Evolutionary conservation across 495 filamentous ascomycete genomes (phyloP).

Genomic region (Neurospora sp.): DNA sequence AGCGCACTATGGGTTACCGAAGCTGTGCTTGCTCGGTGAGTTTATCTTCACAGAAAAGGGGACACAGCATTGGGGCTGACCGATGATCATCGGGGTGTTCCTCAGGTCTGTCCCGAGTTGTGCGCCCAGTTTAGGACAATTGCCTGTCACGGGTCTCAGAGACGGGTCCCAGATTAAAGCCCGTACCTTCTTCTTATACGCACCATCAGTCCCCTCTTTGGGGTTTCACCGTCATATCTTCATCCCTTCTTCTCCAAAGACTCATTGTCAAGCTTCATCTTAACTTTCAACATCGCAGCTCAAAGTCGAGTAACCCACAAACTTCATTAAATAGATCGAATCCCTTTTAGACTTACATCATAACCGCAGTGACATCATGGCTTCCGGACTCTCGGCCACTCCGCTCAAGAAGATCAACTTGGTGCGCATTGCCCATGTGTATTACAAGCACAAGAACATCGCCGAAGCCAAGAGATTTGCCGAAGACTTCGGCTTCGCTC

Average conservation of each 20-base stretch:
- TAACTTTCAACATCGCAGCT: neutral
- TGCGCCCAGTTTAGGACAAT: neutral
- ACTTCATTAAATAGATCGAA: neutral
- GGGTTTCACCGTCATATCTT: neutral
- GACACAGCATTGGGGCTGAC: neutral
- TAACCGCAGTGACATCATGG: slow-evolving; percentile 11
- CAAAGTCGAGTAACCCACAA: neutral
- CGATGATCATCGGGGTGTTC: neutral
- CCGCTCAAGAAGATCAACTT: slow-evolving; percentile 39
- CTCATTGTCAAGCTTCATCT: neutral
- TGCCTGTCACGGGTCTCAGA: neutral
- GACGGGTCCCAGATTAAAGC: neutral
- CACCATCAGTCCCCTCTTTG: neutral
- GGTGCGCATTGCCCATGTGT: slow-evolving; percentile 45
- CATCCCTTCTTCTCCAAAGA: neutral
- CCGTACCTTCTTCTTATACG: neutral
- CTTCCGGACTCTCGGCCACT: slow-evolving; percentile 14
- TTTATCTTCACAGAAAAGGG: neutral
- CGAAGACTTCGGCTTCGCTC: slow-evolving; percentile 48
- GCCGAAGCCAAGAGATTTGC: slow-evolving; percentile 39
- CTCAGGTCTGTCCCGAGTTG: neutral
- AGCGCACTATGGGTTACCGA: neutral
- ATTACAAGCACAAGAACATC: slow-evolving; percentile 45
- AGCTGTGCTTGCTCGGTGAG: neutral
- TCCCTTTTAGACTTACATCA: neutral